These are phyloP conservation scores for Colletotrichum echinochloae DNA, from an alignment of 2,329 filamentous ascomycete genomes.

Conservation along the genomic window DNA sequence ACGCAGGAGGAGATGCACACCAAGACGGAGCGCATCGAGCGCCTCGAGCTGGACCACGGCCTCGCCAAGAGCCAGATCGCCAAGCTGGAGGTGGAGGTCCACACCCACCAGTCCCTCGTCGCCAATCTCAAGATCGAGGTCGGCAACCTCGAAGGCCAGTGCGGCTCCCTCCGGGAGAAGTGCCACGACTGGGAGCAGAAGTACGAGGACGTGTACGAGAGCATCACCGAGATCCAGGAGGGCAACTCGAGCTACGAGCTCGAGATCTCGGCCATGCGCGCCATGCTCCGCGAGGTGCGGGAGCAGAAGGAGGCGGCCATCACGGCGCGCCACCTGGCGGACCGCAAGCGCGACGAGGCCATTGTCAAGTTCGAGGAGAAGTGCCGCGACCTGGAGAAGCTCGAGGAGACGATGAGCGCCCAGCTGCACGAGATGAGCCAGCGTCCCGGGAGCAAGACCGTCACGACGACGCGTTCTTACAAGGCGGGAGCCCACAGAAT, in stretches of 20 bases:
- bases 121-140: constrained; percentile 24
- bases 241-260: constrained; percentile 28
- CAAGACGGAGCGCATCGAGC: constrained; percentile 31
- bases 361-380: constrained; percentile 21
- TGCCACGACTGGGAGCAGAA: constrained; percentile 32
- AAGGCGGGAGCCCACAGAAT: not conserved
- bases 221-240: constrained; percentile 35
- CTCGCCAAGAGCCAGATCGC: not conserved
- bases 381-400: constrained; percentile 34
- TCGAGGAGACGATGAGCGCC: constrained; percentile 28
- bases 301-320: constrained; percentile 37
- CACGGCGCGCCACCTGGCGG: constrained; percentile 26
- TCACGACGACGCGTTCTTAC: not conserved
- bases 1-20: constrained; percentile 18
- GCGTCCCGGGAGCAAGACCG: constrained; percentile 1
- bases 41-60: constrained; percentile 11
- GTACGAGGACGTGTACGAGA: constrained; percentile 34
- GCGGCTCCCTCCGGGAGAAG: constrained; percentile 19
- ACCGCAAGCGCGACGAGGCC: constrained; percentile 31
- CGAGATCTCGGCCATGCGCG: constrained; percentile 31
- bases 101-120: constrained; percentile 13
- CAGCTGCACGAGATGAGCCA: constrained; percentile 25
- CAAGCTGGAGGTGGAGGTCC: constrained; percentile 18
- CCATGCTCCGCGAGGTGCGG: constrained; percentile 28
- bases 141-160: constrained; percentile 16